These are phyloP conservation scores for Magnaporthiopsis poae DNA, from an alignment of 2,329 filamentous ascomycete species.

Conservation along the genomic window DNA sequence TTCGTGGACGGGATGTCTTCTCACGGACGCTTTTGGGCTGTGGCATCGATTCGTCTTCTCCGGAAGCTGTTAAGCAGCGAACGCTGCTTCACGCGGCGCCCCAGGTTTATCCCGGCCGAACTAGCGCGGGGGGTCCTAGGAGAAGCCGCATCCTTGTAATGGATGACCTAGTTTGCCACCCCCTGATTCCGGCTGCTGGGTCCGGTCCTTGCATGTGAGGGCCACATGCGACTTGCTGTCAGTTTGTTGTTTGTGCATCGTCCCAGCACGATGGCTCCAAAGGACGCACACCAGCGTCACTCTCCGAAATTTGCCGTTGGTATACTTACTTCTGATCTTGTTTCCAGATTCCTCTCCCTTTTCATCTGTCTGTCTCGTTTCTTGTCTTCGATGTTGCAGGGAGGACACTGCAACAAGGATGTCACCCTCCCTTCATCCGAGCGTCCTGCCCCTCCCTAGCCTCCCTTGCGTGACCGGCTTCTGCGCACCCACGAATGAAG, in stretches of 20 bases:
- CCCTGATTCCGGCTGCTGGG: neutral
- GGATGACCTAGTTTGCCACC: neutral
- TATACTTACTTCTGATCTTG: neutral
- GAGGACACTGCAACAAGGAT: too few relatives aligned
- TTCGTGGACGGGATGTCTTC: neutral
- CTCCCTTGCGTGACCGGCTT: neutral
- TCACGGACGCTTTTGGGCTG: neutral
- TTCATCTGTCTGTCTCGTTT: neutral
- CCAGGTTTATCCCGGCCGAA: neutral
- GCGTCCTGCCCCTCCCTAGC: neutral
- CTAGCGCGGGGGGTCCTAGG: neutral
- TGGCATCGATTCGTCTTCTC: neutral
- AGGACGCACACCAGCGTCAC: neutral
- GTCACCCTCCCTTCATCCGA: neutral
- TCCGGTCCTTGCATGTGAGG: neutral
- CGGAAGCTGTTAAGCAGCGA: slow-evolving; percentile 1
- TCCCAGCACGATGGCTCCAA: neutral
- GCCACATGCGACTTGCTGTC: neutral
- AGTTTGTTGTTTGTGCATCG: neutral
- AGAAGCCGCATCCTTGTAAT: neutral
- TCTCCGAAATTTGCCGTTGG: neutral
- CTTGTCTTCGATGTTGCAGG: too few relatives aligned
- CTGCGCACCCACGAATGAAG: slow-evolving; percentile 23
- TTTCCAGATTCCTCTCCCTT: neutral
- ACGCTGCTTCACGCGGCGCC: slow-evolving; percentile 4